Conservation (phyloP, 179 eudicot species). For the Silene vulgaris region DNA sequence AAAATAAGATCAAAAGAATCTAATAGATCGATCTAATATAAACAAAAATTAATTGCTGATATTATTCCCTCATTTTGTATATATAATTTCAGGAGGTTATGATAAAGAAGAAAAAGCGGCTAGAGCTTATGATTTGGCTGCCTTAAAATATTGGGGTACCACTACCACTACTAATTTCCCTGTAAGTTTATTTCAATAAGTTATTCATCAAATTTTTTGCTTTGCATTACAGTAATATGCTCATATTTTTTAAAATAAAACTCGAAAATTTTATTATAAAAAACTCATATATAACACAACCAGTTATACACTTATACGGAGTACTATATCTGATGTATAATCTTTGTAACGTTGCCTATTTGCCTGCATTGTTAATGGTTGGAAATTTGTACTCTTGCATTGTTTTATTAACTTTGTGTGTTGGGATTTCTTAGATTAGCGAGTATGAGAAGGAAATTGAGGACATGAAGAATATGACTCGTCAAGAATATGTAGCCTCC, state of each 20-base stretch:
- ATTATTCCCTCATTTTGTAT: slow-evolving; percentile 23
- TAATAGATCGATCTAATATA: slow-evolving; percentile 14
- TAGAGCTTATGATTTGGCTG: slow-evolving; percentile 94
- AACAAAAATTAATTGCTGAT: slow-evolving; percentile 19
- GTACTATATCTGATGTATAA: no score
- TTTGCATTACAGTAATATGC: no score
- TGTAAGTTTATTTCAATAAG: slow-evolving; percentile 32
- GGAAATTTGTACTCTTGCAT: no score
- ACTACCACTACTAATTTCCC: slow-evolving; percentile 93
- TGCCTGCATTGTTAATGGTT: no score
- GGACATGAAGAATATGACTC: slow-evolving; percentile 92
- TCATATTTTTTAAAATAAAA: no score
- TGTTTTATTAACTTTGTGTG: not conserved
- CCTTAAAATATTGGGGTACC: slow-evolving; percentile 92
- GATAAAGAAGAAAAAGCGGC: slow-evolving; percentile 99
- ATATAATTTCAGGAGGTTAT: slow-evolving; percentile 65
- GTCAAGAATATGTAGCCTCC: slow-evolving; percentile 90
- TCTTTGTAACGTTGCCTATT: no score
- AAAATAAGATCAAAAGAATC: slow-evolving; percentile 16
- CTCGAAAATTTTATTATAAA: no score
- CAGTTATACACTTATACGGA: no score
- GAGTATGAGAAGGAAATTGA: slow-evolving; percentile 86
- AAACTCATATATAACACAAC: no score
- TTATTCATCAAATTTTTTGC: no score
- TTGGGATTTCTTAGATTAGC: slow-evolving; percentile 37